phyloP scores from a whole-genome alignment of 306 rosid genomes.

The Fragaria nilgerrensis region DNA sequence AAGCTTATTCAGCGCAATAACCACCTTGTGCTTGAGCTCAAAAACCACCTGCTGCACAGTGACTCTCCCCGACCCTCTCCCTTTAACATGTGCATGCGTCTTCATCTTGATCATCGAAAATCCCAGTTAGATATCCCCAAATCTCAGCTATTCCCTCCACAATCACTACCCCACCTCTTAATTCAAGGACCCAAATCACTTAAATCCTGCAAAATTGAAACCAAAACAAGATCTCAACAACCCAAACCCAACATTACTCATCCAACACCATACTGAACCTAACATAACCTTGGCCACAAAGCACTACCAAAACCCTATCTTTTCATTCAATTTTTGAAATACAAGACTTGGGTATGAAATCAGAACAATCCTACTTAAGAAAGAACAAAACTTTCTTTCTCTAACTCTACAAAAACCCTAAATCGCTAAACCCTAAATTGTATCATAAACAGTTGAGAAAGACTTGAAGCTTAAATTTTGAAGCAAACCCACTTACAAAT shows the following conservation, averaged over 20 bases:
- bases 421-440: not conserved
- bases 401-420: not conserved
- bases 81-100: slow-evolving; percentile 30
- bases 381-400: not conserved
- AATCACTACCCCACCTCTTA: not conserved
- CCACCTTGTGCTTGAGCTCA: slow-evolving; percentile 60
- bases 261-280: not conserved
- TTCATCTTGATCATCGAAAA: slow-evolving; percentile 44
- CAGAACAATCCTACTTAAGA: not conserved
- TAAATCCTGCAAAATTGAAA: slow-evolving; percentile 10
- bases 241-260: not conserved
- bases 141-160: slow-evolving; percentile 1
- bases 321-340: not conserved
- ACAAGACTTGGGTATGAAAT: not conserved
- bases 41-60: slow-evolving; percentile 40
- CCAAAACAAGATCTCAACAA: not conserved
- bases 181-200: not conserved
- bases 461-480: not conserved
- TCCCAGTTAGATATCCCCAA: not conserved
- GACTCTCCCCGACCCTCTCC: slow-evolving; percentile 35
- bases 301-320: not conserved
- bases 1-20: slow-evolving; percentile 61
- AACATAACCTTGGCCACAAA: not conserved
- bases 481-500: slow-evolving; percentile 6
- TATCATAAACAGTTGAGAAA: not conserved